Percentiles rank a stretch among this genome's conserved stretches.
Evolutionary conservation across 108 stramenopile genomes (phyloP).

Genomic region (Cyclotella choctawhatcheeana): DNA sequence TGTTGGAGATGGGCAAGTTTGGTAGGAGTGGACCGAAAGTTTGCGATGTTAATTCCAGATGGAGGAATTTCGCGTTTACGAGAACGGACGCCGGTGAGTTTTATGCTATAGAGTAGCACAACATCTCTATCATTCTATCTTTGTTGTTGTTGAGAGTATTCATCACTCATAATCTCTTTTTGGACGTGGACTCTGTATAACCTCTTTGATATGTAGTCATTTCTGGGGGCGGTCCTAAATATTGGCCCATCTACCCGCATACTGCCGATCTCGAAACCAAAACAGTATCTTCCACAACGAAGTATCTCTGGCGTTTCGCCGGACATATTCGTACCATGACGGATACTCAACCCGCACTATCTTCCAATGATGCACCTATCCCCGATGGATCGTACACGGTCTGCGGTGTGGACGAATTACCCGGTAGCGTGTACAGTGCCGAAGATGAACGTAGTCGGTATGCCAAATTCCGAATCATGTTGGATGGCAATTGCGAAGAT

Average conservation of each 20-base stretch:
- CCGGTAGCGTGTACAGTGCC: constrained; percentile 7
- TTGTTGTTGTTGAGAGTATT: too few relatives aligned
- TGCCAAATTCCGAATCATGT: constrained; percentile 14
- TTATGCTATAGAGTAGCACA: too few relatives aligned
- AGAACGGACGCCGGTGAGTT: constrained; percentile 16
- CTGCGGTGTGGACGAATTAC: constrained; percentile 15
- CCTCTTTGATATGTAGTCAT: too few relatives aligned
- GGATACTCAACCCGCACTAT: constrained; percentile 7
- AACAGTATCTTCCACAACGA: not conserved
- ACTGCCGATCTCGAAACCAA: constrained; percentile 14
- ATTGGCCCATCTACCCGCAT: constrained; percentile 18
- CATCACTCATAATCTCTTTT: too few relatives aligned
- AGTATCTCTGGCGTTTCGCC: constrained; percentile 12
- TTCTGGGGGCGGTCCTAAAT: too few relatives aligned
- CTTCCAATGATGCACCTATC: constrained; percentile 3
- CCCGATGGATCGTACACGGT: too few relatives aligned
- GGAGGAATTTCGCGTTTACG: constrained; percentile 46
- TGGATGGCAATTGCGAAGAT: not conserved
- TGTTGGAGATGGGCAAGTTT: constrained; percentile 29
- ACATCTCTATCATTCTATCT: too few relatives aligned
- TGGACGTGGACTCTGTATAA: too few relatives aligned
- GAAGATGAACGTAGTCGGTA: constrained; percentile 9
- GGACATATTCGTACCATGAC: constrained; percentile 32
- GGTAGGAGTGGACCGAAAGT: constrained; percentile 29
- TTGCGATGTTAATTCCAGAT: constrained; percentile 30